phyloP scores from a whole-genome alignment of 139 green algal genomes.

The Coelastrella sp. region DNA sequence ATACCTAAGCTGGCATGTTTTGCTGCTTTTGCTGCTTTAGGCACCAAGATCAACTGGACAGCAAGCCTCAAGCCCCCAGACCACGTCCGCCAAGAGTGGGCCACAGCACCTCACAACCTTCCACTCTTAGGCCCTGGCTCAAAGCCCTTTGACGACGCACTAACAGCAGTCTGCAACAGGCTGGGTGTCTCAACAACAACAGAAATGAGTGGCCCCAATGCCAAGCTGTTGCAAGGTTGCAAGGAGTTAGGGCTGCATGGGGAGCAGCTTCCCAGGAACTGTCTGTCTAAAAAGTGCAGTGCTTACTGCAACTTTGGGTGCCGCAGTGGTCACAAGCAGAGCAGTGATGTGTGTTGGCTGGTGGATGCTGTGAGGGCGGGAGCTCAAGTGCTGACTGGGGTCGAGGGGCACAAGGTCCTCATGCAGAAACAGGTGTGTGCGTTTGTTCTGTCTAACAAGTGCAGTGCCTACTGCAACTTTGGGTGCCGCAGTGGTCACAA shows the following conservation, averaged over 20 bases:
- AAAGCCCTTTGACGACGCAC: constrained; percentile 26
- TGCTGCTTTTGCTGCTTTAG: not conserved
- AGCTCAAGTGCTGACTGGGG: constrained; percentile 67
- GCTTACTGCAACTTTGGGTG: constrained; percentile 70
- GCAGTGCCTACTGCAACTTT: constrained; percentile 57
- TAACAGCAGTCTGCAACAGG: constrained; percentile 46
- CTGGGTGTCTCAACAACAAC: constrained; percentile 40
- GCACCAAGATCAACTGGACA: constrained; percentile 84
- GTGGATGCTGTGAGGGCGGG: constrained; percentile 67
- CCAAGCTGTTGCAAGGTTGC: constrained; percentile 60
- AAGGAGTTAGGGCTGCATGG: constrained; percentile 52
- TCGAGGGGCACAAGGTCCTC: constrained; percentile 53
- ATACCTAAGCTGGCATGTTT: too few relatives aligned
- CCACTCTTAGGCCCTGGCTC: not conserved
- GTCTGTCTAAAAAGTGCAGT: constrained; percentile 27
- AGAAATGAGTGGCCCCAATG: constrained; percentile 57
- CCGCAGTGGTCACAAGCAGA: constrained; percentile 65
- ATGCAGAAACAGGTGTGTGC: not conserved
- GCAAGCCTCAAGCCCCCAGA: constrained; percentile 59
- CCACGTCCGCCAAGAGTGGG: constrained; percentile 61
- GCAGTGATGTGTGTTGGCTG: constrained; percentile 72
- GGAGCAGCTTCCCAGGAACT: constrained; percentile 70
- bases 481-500: constrained; percentile 70
- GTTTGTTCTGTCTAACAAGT: not conserved
- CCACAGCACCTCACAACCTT: constrained; percentile 29